phyloP scores from a whole-genome alignment of 164 flowering plant species.

The Piper betle region DNA sequence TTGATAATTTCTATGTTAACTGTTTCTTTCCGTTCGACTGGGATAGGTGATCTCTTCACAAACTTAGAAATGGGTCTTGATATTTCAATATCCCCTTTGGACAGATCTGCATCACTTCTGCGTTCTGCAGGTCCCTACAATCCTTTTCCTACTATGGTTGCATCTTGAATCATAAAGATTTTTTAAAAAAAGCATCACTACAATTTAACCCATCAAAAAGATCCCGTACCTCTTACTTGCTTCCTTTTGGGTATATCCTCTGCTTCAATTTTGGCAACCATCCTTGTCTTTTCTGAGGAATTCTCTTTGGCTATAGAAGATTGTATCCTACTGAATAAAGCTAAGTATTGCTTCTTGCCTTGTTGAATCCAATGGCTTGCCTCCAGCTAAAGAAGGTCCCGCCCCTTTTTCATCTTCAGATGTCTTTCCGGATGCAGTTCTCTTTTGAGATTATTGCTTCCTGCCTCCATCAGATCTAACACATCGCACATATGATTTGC shows the following conservation, averaged over 20 bases:
- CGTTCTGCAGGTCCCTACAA: conserved; percentile 7
- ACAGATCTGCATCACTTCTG: conserved; percentile 10
- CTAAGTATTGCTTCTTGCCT: conserved; percentile 40
- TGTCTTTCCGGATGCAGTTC: conserved; percentile 12
- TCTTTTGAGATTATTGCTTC: conserved; percentile 16
- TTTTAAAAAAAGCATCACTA: neutral
- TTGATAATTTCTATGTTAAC: conserved; percentile 8
- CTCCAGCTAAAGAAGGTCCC: conserved; percentile 10
- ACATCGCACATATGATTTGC: conserved; percentile 11
- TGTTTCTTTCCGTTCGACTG: conserved; percentile 12
- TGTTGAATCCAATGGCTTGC: conserved; percentile 15
- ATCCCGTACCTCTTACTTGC: conserved; percentile 20
- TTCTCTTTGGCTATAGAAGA: conserved; percentile 48
- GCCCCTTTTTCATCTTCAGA: conserved; percentile 11
- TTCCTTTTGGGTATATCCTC: conserved; percentile 23
- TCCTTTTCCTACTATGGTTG: conserved; percentile 11
- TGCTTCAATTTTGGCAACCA: conserved; percentile 11
- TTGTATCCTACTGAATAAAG: conserved; percentile 44
- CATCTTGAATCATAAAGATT: neutral
- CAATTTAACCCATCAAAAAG: neutral
- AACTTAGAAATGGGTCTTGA: conserved; percentile 43
- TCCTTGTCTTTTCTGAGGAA: conserved; percentile 14
- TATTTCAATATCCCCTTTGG: conserved; percentile 4
- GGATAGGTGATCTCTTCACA: conserved; percentile 49
- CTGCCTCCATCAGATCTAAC: conserved; percentile 29